These are phyloP conservation scores for Teratosphaeria viscida DNA, from an alignment of 2,329 filamentous ascomycete species.

Conservation along the genomic window DNA sequence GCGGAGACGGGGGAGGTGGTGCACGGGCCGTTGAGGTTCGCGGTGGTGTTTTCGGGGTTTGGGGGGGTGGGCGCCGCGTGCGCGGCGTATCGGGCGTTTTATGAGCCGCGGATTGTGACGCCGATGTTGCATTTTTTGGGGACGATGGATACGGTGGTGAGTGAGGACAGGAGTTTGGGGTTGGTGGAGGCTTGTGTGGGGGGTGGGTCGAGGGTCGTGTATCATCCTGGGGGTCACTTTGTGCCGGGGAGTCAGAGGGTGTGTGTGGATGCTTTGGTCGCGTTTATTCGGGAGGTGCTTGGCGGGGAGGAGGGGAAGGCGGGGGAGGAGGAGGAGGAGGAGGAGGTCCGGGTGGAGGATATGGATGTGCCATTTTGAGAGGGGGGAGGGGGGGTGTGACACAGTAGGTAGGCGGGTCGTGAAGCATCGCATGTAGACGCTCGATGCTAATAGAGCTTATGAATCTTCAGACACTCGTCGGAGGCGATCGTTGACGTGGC, in stretches of 20 bases:
- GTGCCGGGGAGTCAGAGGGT: constrained; percentile 69
- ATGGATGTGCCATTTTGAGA: constrained; percentile 57
- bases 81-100: constrained; percentile 55
- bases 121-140: constrained; percentile 75
- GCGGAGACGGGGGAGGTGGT: constrained; percentile 25
- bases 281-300: constrained; percentile 53
- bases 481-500: neutral
- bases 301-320: constrained; percentile 28
- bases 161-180: constrained; percentile 58
- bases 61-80: constrained; percentile 26
- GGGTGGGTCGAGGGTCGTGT: constrained; percentile 40
- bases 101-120: constrained; percentile 64
- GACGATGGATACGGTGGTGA: constrained; percentile 76
- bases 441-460: neutral
- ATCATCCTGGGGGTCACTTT: constrained; percentile 85
- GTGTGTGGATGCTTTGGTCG: constrained; percentile 64
- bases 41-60: constrained; percentile 69
- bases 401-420: no score
- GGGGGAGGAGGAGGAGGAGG: constrained; percentile 35
- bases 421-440: neutral
- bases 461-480: neutral
- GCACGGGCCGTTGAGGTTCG: constrained; percentile 56
- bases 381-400: no score
- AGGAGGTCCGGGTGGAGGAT: constrained; percentile 52
- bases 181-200: constrained; percentile 56